phyloP scores from a whole-genome alignment of 306 rosid species.

The Purshia tridentata region DNA sequence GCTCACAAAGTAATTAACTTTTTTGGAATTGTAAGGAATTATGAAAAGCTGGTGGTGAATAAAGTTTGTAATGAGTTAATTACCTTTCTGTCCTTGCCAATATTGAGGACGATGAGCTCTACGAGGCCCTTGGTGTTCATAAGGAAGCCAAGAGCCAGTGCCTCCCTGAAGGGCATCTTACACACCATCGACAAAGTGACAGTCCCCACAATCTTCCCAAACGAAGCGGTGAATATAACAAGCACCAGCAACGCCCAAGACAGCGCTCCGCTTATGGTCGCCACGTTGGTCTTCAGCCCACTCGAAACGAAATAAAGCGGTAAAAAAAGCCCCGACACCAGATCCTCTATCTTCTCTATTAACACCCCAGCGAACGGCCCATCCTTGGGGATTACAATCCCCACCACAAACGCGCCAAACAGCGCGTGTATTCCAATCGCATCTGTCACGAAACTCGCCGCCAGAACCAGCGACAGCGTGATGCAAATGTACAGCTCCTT shows the following conservation, averaged over 20 bases:
- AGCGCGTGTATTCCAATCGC: constrained; percentile 71
- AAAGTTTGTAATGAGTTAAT: too few relatives aligned
- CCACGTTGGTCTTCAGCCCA: constrained; percentile 67
- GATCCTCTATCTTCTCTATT: constrained; percentile 66
- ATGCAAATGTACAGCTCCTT: constrained; percentile 61
- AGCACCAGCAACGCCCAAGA: constrained; percentile 62
- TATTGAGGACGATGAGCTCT: constrained; percentile 79
- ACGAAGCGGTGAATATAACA: constrained; percentile 61
- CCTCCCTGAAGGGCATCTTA: constrained; percentile 55
- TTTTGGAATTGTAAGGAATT: too few relatives aligned
- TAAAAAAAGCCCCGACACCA: constrained; percentile 55
- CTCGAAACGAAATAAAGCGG: constrained; percentile 75
- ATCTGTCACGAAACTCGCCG: constrained; percentile 60
- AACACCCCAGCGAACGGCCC: constrained; percentile 63
- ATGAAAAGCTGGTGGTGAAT: too few relatives aligned
- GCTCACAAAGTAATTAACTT: too few relatives aligned
- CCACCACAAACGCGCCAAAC: constrained; percentile 70
- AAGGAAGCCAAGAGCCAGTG: constrained; percentile 67
- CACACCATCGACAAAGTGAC: constrained; percentile 27
- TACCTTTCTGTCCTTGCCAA: constrained; percentile 80
- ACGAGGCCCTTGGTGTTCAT: constrained; percentile 83
- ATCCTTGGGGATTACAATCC: constrained; percentile 62
- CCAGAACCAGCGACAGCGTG: constrained; percentile 53
- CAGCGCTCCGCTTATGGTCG: constrained; percentile 55
- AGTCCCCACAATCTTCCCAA: constrained; percentile 70